Percentiles rank a stretch among this genome's conserved stretches.
Conservation (phyloP, 2,329 filamentous ascomycete species). For the Xylariales sp. region DNA sequence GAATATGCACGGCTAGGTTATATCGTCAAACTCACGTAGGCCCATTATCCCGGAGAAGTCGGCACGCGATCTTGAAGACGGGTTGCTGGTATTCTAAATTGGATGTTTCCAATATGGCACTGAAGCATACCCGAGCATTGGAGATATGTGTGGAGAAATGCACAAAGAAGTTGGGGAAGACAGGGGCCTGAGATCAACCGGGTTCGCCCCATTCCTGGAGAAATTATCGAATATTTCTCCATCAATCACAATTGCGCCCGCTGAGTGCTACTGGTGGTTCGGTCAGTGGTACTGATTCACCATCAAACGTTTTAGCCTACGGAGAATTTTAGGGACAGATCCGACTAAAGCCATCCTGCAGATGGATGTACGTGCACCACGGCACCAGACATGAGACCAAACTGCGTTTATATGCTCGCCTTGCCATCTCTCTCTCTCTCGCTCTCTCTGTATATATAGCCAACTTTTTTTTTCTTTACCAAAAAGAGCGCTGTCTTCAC, state of each 20-base stretch:
- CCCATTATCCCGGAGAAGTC: slow-evolving; percentile 13
- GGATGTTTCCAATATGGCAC: slow-evolving; percentile 7
- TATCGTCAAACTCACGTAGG: background rate
- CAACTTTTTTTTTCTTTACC: too few species aligned
- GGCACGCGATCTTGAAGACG: slow-evolving; percentile 18
- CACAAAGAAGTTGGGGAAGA: slow-evolving; percentile 33
- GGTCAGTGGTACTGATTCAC: slow-evolving; percentile 6
- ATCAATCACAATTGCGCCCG: slow-evolving; percentile 37
- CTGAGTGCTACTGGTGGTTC: background rate
- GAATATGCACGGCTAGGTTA: background rate
- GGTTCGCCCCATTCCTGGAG: slow-evolving; percentile 36
- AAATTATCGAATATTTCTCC: slow-evolving; percentile 35
- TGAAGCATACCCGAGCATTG: slow-evolving; percentile 15
- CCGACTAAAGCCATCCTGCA: slow-evolving; percentile 9
- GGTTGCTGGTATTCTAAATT: slow-evolving; percentile 18
- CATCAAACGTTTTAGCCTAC: slow-evolving; percentile 32
- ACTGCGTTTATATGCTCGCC: background rate
- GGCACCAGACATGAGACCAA: slow-evolving; percentile 13
- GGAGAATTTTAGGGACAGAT: slow-evolving; percentile 34
- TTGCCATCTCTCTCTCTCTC: background rate
- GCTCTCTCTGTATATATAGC: too few species aligned
- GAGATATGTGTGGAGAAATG: slow-evolving; percentile 29
- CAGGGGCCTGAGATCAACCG: slow-evolving; percentile 36
- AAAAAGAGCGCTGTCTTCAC: too few species aligned
- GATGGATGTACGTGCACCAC: slow-evolving; percentile 2